Evolutionary conservation across 192 early-diverging fungal genomes (phyloP).

Genomic region (Entomortierella parvispora): DNA sequence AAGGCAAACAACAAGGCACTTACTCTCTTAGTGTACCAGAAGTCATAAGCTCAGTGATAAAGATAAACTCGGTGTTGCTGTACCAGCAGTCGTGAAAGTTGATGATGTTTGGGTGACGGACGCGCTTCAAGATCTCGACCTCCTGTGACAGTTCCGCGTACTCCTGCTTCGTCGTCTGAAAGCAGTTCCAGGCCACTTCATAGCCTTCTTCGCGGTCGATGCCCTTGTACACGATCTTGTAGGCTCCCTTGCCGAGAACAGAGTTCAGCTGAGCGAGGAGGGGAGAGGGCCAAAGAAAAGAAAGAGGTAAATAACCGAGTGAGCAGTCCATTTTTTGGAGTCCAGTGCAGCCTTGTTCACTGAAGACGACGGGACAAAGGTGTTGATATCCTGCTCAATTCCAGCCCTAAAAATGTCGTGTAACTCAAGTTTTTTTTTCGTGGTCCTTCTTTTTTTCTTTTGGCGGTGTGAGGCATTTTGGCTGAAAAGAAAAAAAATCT

Average conservation of each 20-base stretch:
- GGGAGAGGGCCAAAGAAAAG: not conserved
- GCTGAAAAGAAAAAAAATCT: no score
- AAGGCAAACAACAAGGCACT: conserved; percentile 1
- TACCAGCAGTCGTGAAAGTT: conserved; percentile 83
- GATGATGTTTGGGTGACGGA: conserved; percentile 86
- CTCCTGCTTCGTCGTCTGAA: conserved; percentile 78
- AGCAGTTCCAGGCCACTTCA: conserved; percentile 91
- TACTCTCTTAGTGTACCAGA: conserved; percentile 84
- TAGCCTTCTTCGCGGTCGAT: conserved; percentile 91
- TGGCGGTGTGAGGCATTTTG: no score
- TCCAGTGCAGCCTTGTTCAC: no score
- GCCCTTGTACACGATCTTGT: conserved; percentile 88
- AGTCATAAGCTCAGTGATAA: conserved; percentile 88
- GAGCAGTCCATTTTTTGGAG: not conserved
- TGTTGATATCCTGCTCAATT: no score
- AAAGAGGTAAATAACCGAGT: not conserved
- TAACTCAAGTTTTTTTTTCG: no score
- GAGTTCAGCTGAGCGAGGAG: conserved; percentile 54
- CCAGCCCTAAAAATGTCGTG: no score
- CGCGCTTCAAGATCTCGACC: conserved; percentile 81
- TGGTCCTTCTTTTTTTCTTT: not conserved
- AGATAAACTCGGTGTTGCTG: conserved; percentile 77
- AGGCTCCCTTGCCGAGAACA: conserved; percentile 82
- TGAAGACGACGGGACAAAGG: no score
- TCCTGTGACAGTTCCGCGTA: conserved; percentile 77